Evolutionary conservation across 345 rosid species (phyloP).

Genomic region (Cochlearia excelsa): DNA sequence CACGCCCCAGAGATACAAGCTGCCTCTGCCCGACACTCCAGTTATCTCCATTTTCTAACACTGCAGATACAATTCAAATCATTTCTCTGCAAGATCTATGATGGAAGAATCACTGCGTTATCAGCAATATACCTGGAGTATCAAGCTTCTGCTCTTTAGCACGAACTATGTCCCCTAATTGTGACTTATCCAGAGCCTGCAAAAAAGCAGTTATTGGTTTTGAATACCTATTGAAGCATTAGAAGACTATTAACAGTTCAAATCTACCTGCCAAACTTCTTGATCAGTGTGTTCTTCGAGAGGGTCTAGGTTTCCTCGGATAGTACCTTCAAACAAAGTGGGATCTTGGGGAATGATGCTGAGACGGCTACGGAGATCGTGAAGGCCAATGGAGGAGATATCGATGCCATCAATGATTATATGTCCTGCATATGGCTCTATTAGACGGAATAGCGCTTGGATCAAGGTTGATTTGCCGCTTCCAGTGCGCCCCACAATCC

Average conservation of each 20-base stretch:
- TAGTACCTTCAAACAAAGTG: conserved; percentile 91
- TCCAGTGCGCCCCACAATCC: conserved; percentile 98
- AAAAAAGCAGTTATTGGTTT: not conserved
- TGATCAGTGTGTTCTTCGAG: conserved; percentile 91
- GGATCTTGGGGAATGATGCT: conserved; percentile 99
- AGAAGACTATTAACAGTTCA: not conserved
- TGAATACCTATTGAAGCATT: too few relatives aligned
- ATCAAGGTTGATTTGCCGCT: conserved; percentile 97
- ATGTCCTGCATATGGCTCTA: conserved; percentile 80
- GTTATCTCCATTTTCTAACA: conserved; percentile 95
- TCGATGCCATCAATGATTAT: conserved; percentile 88
- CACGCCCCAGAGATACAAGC: conserved; percentile 88
- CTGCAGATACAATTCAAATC: conserved; percentile 35
- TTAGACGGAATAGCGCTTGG: conserved; percentile 92
- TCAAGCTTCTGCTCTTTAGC: conserved; percentile 84
- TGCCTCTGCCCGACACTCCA: conserved; percentile 99
- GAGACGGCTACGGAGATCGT: conserved; percentile 90
- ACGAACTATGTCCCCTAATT: conserved; percentile 82
- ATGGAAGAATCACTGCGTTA: too few relatives aligned
- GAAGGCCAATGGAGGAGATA: conserved; percentile 84
- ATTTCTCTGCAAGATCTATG: too few relatives aligned
- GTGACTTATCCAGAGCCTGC: conserved; percentile 96
- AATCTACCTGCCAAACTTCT: conserved; percentile 75
- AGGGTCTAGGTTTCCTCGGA: conserved; percentile 93
- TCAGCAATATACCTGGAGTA: conserved; percentile 55